A percentile compares a stretch with the other conserved stretches of the same genome.
These are phyloP conservation scores for Phytophthora hibernalis DNA, from an alignment of 352 stramenopile genomes.

Conservation along the genomic window DNA sequence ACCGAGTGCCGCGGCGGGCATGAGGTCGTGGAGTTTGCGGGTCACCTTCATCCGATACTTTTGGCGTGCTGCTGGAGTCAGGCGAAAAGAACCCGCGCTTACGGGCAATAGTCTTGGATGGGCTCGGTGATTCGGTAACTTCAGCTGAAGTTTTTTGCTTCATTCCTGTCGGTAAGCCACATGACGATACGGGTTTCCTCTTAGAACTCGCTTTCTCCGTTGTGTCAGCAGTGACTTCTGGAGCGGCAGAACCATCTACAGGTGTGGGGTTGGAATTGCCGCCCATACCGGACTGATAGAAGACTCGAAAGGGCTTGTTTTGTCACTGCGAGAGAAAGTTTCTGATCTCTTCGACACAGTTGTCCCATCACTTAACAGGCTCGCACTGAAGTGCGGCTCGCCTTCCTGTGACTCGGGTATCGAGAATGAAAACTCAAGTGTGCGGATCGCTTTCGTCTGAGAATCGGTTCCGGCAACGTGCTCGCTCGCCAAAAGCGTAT, in stretches of 20 bases:
- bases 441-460: constrained; percentile 61
- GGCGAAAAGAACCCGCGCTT: constrained; percentile 28
- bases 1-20: constrained; percentile 29
- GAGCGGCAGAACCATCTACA: constrained; percentile 4
- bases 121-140: constrained; percentile 7
- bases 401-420: constrained; percentile 66
- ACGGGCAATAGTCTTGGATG: constrained; percentile 26
- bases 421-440: constrained; percentile 72
- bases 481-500: constrained; percentile 18
- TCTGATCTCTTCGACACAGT: constrained; percentile 41
- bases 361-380: constrained; percentile 37
- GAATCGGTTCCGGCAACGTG: constrained; percentile 28
- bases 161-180: constrained; percentile 17
- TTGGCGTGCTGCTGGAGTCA: constrained; percentile 8
- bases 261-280: constrained; percentile 17
- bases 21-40: constrained; percentile 26
- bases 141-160: constrained; percentile 22
- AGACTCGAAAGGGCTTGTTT: constrained; percentile 27
- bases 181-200: constrained; percentile 15
- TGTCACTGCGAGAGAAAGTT: constrained; percentile 19
- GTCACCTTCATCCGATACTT: constrained; percentile 5
- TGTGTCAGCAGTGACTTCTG: constrained; percentile 2
- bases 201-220: constrained; percentile 11
- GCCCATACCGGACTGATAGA: constrained; percentile 38
- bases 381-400: constrained; percentile 49